Conservation (phyloP, 192 early-diverging fungal genomes). For the Lobosporangium transversale region DNA sequence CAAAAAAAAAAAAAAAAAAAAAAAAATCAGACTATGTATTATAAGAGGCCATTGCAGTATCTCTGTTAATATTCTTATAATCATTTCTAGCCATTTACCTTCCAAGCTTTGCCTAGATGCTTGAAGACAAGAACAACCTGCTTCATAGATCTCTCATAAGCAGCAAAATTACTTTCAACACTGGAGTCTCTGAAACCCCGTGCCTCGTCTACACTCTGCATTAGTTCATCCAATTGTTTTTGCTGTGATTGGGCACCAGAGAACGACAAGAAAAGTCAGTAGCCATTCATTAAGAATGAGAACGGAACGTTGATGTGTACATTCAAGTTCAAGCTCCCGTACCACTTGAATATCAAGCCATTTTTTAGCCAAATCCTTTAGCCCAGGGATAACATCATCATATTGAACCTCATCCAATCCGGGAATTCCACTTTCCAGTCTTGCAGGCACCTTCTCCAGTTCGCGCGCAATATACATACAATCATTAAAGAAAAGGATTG, state of each 20-base stretch:
- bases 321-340: no score
- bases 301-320: no score
- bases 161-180: constrained; percentile 58
- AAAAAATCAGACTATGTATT: background rate
- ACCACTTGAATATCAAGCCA: constrained; percentile 68
- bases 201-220: constrained; percentile 54
- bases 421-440: constrained; percentile 35
- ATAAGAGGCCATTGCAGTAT: background rate
- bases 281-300: no score
- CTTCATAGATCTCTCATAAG: constrained; percentile 62
- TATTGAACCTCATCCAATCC: constrained; percentile 56
- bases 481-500: constrained; percentile 77
- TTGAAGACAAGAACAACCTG: constrained; percentile 59
- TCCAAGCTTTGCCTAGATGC: constrained; percentile 63
- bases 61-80: background rate
- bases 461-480: constrained; percentile 70
- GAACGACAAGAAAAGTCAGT: background rate
- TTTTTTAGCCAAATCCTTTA: constrained; percentile 60
- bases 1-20: background rate
- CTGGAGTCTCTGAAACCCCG: constrained; percentile 44
- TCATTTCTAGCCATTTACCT: constrained; percentile 43
- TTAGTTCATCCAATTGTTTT: constrained; percentile 62
- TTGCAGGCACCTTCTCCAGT: constrained; percentile 50
- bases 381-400: constrained; percentile 61
- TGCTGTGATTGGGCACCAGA: constrained; percentile 38